phyloP scores from a whole-genome alignment of 148 eudicot genomes.

The Rhododendron mucronatum region DNA sequence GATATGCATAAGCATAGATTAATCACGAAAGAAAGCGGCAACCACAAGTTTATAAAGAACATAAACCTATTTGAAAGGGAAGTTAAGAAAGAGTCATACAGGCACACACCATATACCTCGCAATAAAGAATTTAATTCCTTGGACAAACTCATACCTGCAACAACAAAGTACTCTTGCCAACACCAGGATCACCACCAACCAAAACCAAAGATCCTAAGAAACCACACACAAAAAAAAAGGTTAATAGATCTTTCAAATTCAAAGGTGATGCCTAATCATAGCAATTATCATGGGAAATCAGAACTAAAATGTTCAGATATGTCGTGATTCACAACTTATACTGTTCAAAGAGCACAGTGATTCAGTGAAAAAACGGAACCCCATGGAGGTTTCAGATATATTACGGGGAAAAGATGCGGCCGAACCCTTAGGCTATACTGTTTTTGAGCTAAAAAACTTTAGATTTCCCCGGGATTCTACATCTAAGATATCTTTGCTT shows the following conservation, averaged over 20 bases:
- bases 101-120: not conserved
- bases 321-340: not conserved
- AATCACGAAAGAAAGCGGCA: not conserved
- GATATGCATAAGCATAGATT: constrained; percentile 15
- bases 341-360: not conserved
- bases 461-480: not conserved
- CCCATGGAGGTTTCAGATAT: not conserved
- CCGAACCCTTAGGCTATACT: not conserved
- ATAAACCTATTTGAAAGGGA: not conserved
- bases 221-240: not conserved
- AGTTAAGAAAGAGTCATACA: constrained; percentile 1
- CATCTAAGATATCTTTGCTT: not conserved
- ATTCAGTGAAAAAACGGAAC: not conserved
- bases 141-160: constrained; percentile 53
- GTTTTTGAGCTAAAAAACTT: not conserved
- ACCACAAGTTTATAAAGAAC: not conserved
- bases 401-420: not conserved
- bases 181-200: constrained; percentile 99
- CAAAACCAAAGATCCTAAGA: constrained; percentile 77
- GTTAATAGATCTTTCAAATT: not conserved
- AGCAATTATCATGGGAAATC: not conserved
- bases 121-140: not conserved
- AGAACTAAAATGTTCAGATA: not conserved
- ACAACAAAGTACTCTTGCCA: constrained; percentile 87
- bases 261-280: not conserved